Evolutionary conservation across 1,284 basidiomycete genomes (phyloP).

Genomic region (Ganoderma lucidum): DNA sequence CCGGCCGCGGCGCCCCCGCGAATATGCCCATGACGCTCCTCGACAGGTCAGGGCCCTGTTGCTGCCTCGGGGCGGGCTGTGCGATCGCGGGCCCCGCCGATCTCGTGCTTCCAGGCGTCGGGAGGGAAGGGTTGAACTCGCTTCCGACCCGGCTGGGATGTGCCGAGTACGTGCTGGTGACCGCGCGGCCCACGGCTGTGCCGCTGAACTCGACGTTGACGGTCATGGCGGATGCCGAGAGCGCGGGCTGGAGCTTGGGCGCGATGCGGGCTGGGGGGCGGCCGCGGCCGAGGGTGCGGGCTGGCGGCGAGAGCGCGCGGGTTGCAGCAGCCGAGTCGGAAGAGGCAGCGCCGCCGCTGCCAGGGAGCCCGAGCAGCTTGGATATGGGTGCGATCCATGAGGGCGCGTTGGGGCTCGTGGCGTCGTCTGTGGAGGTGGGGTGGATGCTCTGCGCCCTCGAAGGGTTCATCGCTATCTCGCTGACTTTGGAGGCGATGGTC

Average conservation of each 20-base stretch:
- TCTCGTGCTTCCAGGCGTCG: conserved; percentile 22
- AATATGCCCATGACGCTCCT: conserved; percentile 79
- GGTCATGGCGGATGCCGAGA: conserved; percentile 86
- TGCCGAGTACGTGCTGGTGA: conserved; percentile 62
- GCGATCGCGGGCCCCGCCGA: conserved; percentile 26
- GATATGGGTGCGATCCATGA: conserved; percentile 88
- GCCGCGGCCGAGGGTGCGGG: conserved; percentile 34
- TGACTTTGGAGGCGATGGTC: conserved; percentile 72
- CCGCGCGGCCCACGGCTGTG: conserved; percentile 74
- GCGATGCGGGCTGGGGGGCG: conserved; percentile 51
- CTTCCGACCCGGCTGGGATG: conserved; percentile 38
- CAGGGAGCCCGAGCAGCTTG: conserved; percentile 66
- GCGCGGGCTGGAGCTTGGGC: conserved; percentile 82
- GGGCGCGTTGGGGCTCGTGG: conserved; percentile 43
- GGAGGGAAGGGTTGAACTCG: conserved; percentile 22
- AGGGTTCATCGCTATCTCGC: conserved; percentile 75
- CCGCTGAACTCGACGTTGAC: conserved; percentile 95
- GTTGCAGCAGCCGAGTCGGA: conserved; percentile 37
- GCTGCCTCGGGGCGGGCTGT: conserved; percentile 22
- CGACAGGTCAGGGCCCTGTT: conserved; percentile 32
- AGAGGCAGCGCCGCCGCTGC: conserved; percentile 23
- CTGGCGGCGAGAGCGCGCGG: conserved; percentile 40
- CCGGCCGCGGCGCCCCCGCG: conserved; percentile 74
- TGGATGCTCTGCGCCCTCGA: conserved; percentile 55
- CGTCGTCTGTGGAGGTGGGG: conserved; percentile 41